A percentile compares a stretch with the other conserved stretches of the same genome.
Conservation (phyloP, 495 filamentous ascomycete species). For the Friedmanniomyces simplex region DNA sequence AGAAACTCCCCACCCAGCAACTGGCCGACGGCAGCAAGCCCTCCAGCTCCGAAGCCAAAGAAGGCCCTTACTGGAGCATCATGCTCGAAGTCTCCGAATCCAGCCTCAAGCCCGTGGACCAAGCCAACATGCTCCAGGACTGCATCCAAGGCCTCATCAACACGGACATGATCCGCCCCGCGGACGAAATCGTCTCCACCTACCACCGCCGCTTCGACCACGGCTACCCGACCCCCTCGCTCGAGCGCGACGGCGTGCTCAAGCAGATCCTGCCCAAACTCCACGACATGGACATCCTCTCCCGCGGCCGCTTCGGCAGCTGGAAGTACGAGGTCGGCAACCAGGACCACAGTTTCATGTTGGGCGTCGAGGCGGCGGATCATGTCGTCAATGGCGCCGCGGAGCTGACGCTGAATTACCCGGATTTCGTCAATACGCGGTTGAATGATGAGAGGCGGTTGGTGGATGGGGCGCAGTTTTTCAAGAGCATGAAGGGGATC, state of each 20-base stretch:
- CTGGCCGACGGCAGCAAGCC: constrained; percentile 78
- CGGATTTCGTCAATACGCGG: constrained; percentile 92
- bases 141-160: constrained; percentile 95
- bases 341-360: constrained; percentile 98
- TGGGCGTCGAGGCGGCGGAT: constrained; percentile 94
- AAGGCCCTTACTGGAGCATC: constrained; percentile 98
- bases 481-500: constrained; percentile 41
- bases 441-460: constrained; percentile 82
- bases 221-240: constrained; percentile 89
- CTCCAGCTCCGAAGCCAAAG: constrained; percentile 52
- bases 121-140: constrained; percentile 70
- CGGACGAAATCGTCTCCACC: constrained; percentile 93
- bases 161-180: constrained; percentile 83
- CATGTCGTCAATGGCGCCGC: constrained; percentile 88
- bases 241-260: constrained; percentile 92
- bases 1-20: constrained; percentile 78
- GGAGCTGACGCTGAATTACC: constrained; percentile 96
- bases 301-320: constrained; percentile 92
- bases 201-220: constrained; percentile 99
- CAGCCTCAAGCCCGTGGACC: constrained; percentile 83
- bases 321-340: constrained; percentile 95
- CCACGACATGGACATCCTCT: constrained; percentile 83
- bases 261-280: constrained; percentile 87
- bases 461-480: constrained; percentile 61
- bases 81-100: constrained; percentile 99